A percentile compares a stretch with the other conserved stretches of the same genome.
Conservation (phyloP, 805 yeast species). For the Candida tallmaniae region DNA sequence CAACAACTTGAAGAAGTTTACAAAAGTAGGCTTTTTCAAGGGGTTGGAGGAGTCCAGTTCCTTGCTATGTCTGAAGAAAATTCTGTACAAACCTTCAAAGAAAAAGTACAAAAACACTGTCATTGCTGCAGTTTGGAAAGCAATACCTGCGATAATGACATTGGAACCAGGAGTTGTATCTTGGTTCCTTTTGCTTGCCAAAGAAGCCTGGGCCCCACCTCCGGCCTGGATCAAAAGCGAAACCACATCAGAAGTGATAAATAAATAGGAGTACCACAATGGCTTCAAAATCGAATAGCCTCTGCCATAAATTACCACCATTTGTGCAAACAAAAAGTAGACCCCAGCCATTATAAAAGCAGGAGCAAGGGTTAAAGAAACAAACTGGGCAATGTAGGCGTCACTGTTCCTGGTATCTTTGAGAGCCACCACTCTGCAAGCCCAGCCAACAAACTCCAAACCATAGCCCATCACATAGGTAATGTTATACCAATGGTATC, state of each 20-base stretch:
- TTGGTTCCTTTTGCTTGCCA: constrained; percentile 18
- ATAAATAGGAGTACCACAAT: constrained; percentile 41
- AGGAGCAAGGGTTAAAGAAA: constrained; percentile 35
- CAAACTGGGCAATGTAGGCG: constrained; percentile 28
- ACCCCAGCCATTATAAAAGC: constrained; percentile 43
- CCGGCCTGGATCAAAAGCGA: constrained; percentile 36
- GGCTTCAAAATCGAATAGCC: constrained; percentile 36
- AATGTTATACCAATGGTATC: constrained; percentile 37
- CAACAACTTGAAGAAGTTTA: constrained; percentile 25
- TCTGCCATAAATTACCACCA: constrained; percentile 35
- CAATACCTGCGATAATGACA: constrained; percentile 36
- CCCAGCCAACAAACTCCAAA: constrained; percentile 33
- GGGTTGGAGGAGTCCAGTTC: constrained; percentile 12
- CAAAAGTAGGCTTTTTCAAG: constrained; percentile 16
- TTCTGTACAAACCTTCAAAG: constrained; percentile 30
- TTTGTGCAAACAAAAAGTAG: constrained; percentile 37
- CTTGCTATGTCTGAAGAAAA: constrained; percentile 24
- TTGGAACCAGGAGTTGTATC: constrained; percentile 29
- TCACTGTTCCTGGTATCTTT: constrained; percentile 16
- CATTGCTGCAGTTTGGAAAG: constrained; percentile 37
- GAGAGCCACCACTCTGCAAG: constrained; percentile 33
- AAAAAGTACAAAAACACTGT: constrained; percentile 30
- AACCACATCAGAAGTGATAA: constrained; percentile 33
- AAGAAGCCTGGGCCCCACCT: constrained; percentile 36
- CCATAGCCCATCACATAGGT: constrained; percentile 33